phyloP scores from a whole-genome alignment of 768 basidiomycete genomes.

The Rhodotorula toruloides region DNA sequence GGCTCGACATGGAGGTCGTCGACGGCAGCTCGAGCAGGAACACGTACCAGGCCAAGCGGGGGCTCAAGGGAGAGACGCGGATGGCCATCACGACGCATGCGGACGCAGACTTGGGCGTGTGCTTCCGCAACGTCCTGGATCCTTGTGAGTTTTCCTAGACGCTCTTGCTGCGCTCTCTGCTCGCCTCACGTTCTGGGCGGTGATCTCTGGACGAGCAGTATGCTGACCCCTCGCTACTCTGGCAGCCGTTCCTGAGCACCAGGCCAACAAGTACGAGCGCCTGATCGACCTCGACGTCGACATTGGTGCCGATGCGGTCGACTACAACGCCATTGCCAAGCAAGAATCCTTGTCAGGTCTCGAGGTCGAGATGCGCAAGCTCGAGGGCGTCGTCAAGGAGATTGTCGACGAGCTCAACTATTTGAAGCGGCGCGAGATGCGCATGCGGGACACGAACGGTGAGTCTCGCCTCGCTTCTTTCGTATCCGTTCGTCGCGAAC shows the following conservation, averaged over 20 bases:
- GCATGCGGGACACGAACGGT: constrained; percentile 86
- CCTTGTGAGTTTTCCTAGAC: constrained; percentile 55
- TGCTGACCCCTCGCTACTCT: background rate
- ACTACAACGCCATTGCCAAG: constrained; percentile 99
- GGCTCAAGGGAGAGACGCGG: constrained; percentile 82
- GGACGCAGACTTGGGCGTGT: constrained; percentile 92
- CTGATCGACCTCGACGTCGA: constrained; percentile 91
- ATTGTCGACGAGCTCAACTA: constrained; percentile 89
- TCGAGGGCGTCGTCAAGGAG: constrained; percentile 91
- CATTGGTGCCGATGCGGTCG: constrained; percentile 95
- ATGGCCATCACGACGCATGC: constrained; percentile 89
- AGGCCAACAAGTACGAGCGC: constrained; percentile 56
- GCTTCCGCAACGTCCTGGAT: constrained; percentile 76
- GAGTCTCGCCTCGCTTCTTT: constrained; percentile 41
- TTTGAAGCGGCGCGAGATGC: constrained; percentile 80
- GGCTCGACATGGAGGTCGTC: constrained; percentile 88
- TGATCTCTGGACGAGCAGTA: too few relatives aligned
- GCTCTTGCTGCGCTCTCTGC: background rate
- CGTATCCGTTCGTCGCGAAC: background rate
- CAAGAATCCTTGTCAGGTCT: constrained; percentile 92
- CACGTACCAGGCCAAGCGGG: constrained; percentile 81
- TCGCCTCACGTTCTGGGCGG: background rate
- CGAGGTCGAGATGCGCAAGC: constrained; percentile 96
- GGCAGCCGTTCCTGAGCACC: constrained; percentile 53
- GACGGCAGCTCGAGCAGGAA: constrained; percentile 80